These are phyloP conservation scores for Leishmania lainsoni DNA, from an alignment of 208 protist species.

Conservation along the genomic window DNA sequence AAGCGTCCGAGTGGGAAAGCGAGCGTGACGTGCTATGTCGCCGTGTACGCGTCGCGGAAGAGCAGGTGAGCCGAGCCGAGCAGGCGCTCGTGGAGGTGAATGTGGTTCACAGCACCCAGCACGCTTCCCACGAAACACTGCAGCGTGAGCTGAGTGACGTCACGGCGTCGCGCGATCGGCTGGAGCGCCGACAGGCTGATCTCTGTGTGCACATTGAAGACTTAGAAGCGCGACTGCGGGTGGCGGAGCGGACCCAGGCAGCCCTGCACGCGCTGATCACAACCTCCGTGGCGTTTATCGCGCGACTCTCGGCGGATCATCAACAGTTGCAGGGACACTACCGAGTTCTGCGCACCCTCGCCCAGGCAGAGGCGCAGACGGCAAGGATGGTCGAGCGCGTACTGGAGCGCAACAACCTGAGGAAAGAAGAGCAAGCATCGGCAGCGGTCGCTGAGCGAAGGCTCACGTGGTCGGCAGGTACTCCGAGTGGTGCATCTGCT, in stretches of 20 bases:
- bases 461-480: neutral
- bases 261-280: conserved; percentile 18
- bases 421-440: neutral
- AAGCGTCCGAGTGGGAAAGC: neutral
- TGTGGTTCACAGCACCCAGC: conserved; percentile 1
- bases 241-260: conserved; percentile 2
- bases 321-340: conserved; percentile 17
- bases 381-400: neutral
- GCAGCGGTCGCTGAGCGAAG: neutral
- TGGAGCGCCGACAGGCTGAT: conserved; percentile 17
- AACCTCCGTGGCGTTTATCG: neutral
- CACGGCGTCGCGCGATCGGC: neutral
- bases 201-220: conserved; percentile 27
- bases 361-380: neutral
- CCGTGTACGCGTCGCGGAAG: neutral
- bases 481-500: neutral
- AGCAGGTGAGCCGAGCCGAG: neutral
- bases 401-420: neutral
- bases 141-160: conserved; percentile 5
- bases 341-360: neutral
- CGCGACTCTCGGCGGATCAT: neutral
- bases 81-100: conserved; percentile 16
- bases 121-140: conserved; percentile 4
- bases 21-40: conserved; percentile 21
- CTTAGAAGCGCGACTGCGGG: conserved; percentile 13